These are phyloP conservation scores for Alternaria alternata DNA, from an alignment of 2,329 filamentous ascomycete genomes.

Conservation along the genomic window DNA sequence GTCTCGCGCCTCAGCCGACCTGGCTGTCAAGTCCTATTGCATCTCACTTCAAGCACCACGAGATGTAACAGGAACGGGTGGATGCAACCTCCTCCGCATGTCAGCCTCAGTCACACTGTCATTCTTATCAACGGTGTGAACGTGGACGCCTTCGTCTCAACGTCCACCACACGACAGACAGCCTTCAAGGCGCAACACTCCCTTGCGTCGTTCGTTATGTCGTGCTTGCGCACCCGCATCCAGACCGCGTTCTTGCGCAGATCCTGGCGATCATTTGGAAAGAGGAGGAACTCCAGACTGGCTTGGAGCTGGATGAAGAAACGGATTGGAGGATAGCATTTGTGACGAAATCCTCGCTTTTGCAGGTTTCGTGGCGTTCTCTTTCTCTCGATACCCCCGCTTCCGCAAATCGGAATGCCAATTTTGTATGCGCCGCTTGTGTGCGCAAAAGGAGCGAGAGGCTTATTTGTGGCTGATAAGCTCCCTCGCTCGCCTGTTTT, in stretches of 20 bases:
- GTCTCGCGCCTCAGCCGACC: constrained; percentile 2
- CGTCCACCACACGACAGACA: constrained; percentile 2
- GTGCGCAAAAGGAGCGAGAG: constrained; percentile 30
- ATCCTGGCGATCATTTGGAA: not conserved
- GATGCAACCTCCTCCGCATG: constrained; percentile 2
- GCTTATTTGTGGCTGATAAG: constrained; percentile 35
- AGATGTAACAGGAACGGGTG: not conserved
- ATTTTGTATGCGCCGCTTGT: constrained; percentile 33
- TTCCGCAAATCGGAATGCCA: constrained; percentile 28
- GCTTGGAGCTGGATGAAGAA: not conserved
- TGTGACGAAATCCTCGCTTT: constrained; percentile 9
- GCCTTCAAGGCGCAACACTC: constrained; percentile 4
- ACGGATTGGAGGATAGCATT: constrained; percentile 3
- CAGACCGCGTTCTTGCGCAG: constrained; percentile 14
- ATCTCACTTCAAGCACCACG: not conserved
- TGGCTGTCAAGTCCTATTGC: not conserved
- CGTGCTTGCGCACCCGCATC: constrained; percentile 4
- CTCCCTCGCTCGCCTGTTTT: constrained; percentile 25
- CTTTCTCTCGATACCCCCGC: constrained; percentile 30
- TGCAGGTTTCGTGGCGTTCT: constrained; percentile 16
- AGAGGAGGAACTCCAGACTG: constrained; percentile 1
- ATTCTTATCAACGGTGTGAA: not conserved
- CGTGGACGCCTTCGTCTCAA: constrained; percentile 1
- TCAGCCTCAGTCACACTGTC: constrained; percentile 3
- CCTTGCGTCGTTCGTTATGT: not conserved